Conservation (phyloP, 2,329 filamentous ascomycete species). For the Alternaria metachromatica region DNA sequence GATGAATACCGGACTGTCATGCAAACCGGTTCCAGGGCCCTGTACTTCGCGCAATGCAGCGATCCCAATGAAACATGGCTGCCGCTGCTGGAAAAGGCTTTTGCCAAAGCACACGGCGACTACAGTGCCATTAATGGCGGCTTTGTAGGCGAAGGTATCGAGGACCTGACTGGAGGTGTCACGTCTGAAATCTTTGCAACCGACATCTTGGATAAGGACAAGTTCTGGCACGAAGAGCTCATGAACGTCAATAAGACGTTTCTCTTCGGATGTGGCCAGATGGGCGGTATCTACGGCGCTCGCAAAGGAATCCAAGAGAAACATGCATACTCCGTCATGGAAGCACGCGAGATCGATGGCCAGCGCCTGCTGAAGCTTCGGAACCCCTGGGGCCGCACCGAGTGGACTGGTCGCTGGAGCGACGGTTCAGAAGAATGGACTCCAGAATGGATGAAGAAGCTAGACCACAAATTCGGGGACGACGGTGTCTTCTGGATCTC, state of each 20-base stretch:
- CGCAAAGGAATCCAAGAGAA: slow-evolving; percentile 56
- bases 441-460: slow-evolving; percentile 74
- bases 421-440: slow-evolving; percentile 89
- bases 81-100: slow-evolving; percentile 80
- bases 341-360: slow-evolving; percentile 66
- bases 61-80: slow-evolving; percentile 84
- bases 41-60: slow-evolving; percentile 79
- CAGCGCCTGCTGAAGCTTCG: slow-evolving; percentile 58
- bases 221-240: slow-evolving; percentile 84
- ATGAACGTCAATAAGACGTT: slow-evolving; percentile 82
- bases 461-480: slow-evolving; percentile 77
- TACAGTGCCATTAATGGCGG: slow-evolving; percentile 78
- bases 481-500: slow-evolving; percentile 72
- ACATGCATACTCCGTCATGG: slow-evolving; percentile 66
- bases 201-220: slow-evolving; percentile 78
- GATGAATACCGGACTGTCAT: slow-evolving; percentile 71
- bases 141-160: slow-evolving; percentile 69
- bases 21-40: slow-evolving; percentile 76
- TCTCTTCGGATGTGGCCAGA: slow-evolving; percentile 73
- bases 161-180: slow-evolving; percentile 70
- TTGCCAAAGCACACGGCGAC: slow-evolving; percentile 83
- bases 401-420: slow-evolving; percentile 83
- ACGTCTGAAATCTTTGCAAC: slow-evolving; percentile 72
- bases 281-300: slow-evolving; percentile 67
- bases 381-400: slow-evolving; percentile 82